phyloP scores from a whole-genome alignment of 129 eudicot genomes.

The carrot (Daucus carota) region DNA sequence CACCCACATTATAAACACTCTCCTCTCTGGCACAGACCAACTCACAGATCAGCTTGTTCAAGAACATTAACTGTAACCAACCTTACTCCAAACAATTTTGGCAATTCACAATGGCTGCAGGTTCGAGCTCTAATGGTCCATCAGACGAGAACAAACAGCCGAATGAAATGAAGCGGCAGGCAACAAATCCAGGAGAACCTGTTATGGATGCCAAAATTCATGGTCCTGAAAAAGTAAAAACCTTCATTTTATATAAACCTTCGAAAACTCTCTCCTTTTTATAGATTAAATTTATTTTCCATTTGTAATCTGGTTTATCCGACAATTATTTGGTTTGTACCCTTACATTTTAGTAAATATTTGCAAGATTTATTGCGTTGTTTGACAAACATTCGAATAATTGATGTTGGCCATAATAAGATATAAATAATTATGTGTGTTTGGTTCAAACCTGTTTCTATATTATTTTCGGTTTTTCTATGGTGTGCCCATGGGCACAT shows the following conservation, averaged over 20 bases:
- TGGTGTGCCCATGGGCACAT: too few relatives aligned
- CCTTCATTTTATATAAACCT: conserved; percentile 5
- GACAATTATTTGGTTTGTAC: background rate
- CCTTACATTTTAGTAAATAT: background rate
- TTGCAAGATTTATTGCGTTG: too few relatives aligned
- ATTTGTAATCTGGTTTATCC: background rate
- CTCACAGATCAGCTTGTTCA: too few relatives aligned
- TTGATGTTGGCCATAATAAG: background rate
- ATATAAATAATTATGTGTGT: too few relatives aligned
- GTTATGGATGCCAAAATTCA: conserved; percentile 34
- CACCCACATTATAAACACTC: too few relatives aligned
- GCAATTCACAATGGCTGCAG: background rate
- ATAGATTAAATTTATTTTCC: background rate
- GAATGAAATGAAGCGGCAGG: conserved; percentile 28
- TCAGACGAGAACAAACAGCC: background rate
- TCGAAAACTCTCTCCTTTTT: too few relatives aligned
- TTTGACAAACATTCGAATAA: too few relatives aligned
- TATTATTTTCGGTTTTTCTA: too few relatives aligned
- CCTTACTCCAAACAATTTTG: background rate
- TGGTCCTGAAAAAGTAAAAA: conserved; percentile 43
- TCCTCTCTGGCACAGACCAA: too few relatives aligned
- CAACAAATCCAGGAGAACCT: conserved; percentile 42
- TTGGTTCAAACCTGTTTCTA: too few relatives aligned
- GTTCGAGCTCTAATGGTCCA: background rate
- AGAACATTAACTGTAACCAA: too few relatives aligned